Base-by-base conservation (phyloP, 2,329 filamentous ascomycete species). In the Sporothrix protearum region DNA sequence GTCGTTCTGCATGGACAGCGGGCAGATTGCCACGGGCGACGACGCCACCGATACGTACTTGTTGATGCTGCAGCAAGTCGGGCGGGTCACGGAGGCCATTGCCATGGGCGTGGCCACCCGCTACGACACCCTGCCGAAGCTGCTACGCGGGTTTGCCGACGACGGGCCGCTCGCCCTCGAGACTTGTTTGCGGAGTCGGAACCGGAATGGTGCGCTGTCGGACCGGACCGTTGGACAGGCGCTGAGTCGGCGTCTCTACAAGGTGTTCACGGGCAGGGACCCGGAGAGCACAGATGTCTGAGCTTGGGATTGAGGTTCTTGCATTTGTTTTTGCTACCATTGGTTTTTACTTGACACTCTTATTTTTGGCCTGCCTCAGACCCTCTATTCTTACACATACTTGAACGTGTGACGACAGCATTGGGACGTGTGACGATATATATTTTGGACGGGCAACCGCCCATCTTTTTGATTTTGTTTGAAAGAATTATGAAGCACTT, bases 1-100 rank as follows among this genome's bases (percentile, higher is more conserved):
- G 1, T 84, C 86, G 0, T 95, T 95, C 78, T 94, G 92, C 80
- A 94, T 94, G 90, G 91, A 93, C 69, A 83, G 84, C 0, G 92
- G 92, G 0, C 92, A 95, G 80, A 90, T 95, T 55, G 88, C 87
- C 70, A 87, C 89, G 0, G 92, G 92, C 36, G 87, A 91, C 36
- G 86, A 88, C 57, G 81, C 85, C 1, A 79, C 82, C 7, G 92
- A 94, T 76, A 92, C 89, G 0, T 95, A 91, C 74, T 82, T 88
- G 59, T 87, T 88, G 74, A 92, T 95, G 91, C 81, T 96, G 68
- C 90, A 93, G 79, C 90, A 94, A 80, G 87, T 94, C 53, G 84
- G 84, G 16, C 87, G 91, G 19, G 85, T 95, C 19, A 94, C 92
- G 6, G 86, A 88, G 0, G 87, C 90, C 0, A 88, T 93, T 76